Percentiles rank a stretch among this genome's conserved stretches.
phyloP scores from a whole-genome alignment of 805 yeast genomes.

The Pichia cabralensis region DNA sequence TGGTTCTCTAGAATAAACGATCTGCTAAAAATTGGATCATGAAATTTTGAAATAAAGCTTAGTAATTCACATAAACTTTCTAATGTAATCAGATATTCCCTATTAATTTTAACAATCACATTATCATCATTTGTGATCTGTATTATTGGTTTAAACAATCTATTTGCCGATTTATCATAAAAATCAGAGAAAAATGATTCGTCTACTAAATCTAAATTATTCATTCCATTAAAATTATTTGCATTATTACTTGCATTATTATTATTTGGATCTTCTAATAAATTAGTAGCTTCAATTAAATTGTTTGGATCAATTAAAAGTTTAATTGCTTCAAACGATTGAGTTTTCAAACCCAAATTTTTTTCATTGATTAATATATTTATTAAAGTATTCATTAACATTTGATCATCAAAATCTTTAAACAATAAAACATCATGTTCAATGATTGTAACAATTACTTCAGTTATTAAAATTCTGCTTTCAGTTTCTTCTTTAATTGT shows the following conservation, averaged over 20 bases:
- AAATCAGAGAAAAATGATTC: conserved; percentile 43
- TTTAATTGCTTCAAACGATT: conserved; percentile 75
- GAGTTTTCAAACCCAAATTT: conserved; percentile 66
- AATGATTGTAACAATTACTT: conserved; percentile 65
- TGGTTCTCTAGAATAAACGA: conserved; percentile 54
- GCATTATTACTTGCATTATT: too few species aligned
- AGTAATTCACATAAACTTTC: conserved; percentile 55
- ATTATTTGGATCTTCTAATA: conserved; percentile 1
- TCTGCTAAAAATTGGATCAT: conserved; percentile 46
- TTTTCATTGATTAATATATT: conserved; percentile 52
- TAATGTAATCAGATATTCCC: conserved; percentile 9
- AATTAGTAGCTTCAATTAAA: conserved; percentile 5
- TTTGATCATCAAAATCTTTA: conserved; percentile 31
- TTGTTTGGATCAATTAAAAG: conserved; percentile 53
- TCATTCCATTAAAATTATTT: too few species aligned
- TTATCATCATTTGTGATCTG: conserved; percentile 7
- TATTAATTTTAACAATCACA: background rate
- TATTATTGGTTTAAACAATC: conserved; percentile 21
- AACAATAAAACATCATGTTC: conserved; percentile 74
- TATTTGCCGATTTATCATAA: conserved; percentile 36
- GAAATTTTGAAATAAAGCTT: conserved; percentile 56
- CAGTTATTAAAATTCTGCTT: conserved; percentile 65
- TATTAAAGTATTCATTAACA: conserved; percentile 41
- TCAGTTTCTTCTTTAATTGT: conserved; percentile 19
- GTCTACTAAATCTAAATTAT: too few species aligned